These are phyloP conservation scores for Saccharomyces pastorianus DNA, from an alignment of 1,139 yeast species.

Conservation along the genomic window DNA sequence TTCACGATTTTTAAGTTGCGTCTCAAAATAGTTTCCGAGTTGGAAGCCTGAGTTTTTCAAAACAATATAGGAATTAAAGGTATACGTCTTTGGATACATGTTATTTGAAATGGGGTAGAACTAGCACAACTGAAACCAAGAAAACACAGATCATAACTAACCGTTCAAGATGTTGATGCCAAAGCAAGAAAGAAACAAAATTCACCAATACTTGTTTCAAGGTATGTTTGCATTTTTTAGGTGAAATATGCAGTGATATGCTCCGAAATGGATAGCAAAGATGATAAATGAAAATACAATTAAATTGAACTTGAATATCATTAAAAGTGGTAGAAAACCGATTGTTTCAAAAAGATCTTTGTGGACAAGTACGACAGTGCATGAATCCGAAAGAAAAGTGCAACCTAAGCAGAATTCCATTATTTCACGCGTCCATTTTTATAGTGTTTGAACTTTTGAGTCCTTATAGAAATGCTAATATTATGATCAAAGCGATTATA, in stretches of 20 bases:
- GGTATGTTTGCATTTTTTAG: background rate
- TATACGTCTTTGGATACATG: background rate
- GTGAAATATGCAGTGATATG: background rate
- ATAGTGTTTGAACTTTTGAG: too few species aligned
- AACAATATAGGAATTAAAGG: background rate
- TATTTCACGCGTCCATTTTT: background rate
- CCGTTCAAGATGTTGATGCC: constrained; percentile 86
- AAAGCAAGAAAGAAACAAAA: constrained; percentile 98
- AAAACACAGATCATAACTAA: constrained; percentile 16
- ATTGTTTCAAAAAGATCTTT: too few species aligned
- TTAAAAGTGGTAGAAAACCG: background rate
- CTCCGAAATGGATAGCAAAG: background rate
- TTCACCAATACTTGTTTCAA: constrained; percentile 91
- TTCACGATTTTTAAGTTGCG: background rate
- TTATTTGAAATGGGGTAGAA: background rate
- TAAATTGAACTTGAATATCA: too few species aligned
- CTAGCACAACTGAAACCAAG: background rate
- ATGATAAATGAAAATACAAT: background rate
- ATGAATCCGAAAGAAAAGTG: background rate
- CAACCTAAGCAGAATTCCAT: background rate
- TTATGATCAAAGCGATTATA: background rate
- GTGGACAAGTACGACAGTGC: background rate
- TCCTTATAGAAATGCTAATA: background rate
- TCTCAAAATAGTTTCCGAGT: background rate
- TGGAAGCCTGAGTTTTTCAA: background rate